Evolutionary conservation across 1,284 basidiomycete genomes (phyloP), one percentile per base, ranked within the genome.

Genomic region (Ustilago tritici): DNA sequence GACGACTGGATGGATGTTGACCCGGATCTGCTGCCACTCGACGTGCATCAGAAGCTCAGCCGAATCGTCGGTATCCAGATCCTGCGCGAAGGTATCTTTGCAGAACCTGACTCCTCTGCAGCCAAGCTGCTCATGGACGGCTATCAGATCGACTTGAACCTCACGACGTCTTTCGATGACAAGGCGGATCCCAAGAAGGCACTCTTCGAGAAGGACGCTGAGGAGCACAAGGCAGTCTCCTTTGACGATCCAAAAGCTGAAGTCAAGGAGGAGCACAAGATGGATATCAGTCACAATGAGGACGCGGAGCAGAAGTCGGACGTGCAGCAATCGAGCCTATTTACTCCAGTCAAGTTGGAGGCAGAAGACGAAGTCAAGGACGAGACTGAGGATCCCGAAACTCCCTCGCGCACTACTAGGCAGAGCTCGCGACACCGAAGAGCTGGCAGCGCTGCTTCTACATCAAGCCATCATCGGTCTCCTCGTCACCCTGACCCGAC

Each of bases 21-120:
- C 38, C 70, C 73, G 9, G 73, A 79, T 19, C 46, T 73, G 3
- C 70, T 79, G 12, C 73, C 77, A 17, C 43, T 49, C 12, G 70
- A 79, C 53, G 56, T 79, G 1, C 66, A 66, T 52, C 72, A 79
- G 55, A 59, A 49, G 43, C 77, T 79, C 38, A 76, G 74, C 56
- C 74, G 77, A 49, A 68, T 79, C 56, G 61, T 79, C 15, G 74
- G 77, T 32, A 49, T 79, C 14, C 66, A 72, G 23, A 73, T 79
- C 23, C 61, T 79, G 17, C 63, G 64, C 14, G 77, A 79, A 47
- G 69, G 71, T 10, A 72, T 72, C 40, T 70, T 66, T 35, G 74
- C 55, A 2, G 74, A 76, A 62, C 70, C 77, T 7, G 54, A 54
- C 32, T 70, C 70, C 9, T 56, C 65, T 15, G 76, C 76, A 3